Evolutionary conservation across 805 yeast species (phyloP).

Genomic region (Ogataea naganishii): DNA sequence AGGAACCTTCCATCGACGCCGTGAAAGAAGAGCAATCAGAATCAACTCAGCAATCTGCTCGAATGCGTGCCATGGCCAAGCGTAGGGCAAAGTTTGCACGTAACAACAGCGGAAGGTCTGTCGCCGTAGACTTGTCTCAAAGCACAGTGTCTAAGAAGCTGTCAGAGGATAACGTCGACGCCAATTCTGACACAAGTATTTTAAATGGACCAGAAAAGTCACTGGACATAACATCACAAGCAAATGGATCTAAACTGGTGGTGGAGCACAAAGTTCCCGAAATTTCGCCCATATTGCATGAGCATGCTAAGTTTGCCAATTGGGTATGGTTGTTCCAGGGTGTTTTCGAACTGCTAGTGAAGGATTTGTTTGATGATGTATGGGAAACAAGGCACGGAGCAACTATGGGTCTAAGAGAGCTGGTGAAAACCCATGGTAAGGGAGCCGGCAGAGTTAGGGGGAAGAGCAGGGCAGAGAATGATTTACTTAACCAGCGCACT

Average conservation of each 20-base stretch:
- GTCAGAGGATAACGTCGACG: slow-evolving; percentile 23
- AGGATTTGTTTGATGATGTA: slow-evolving; percentile 70
- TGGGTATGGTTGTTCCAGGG: slow-evolving; percentile 94
- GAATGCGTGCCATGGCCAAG: slow-evolving; percentile 91
- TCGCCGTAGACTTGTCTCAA: slow-evolving; percentile 61
- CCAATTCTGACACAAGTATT: slow-evolving; percentile 14
- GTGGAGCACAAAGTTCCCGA: slow-evolving; percentile 69
- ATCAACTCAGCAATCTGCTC: slow-evolving; percentile 43
- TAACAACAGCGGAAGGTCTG: slow-evolving; percentile 31
- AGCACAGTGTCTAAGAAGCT: slow-evolving; percentile 55
- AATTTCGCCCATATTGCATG: slow-evolving; percentile 58
- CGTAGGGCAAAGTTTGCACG: slow-evolving; percentile 76
- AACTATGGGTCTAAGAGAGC: slow-evolving; percentile 83
- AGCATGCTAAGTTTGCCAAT: slow-evolving; percentile 63
- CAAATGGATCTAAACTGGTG: slow-evolving; percentile 73
- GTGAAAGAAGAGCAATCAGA: slow-evolving; percentile 5
- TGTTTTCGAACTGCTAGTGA: slow-evolving; percentile 69
- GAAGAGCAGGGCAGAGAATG: slow-evolving; percentile 52
- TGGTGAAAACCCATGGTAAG: slow-evolving; percentile 70
- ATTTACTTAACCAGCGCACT: slow-evolving; percentile 52
- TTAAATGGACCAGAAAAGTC: no score
- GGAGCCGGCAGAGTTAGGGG: slow-evolving; percentile 81
- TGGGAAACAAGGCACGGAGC: slow-evolving; percentile 99
- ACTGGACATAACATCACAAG: slow-evolving; percentile 62
- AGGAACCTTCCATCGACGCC: slow-evolving; percentile 3